A percentile compares a stretch with the other conserved stretches of the same genome.
Conservation (phyloP, 805 yeast genomes). For the Candida verbasci region DNA sequence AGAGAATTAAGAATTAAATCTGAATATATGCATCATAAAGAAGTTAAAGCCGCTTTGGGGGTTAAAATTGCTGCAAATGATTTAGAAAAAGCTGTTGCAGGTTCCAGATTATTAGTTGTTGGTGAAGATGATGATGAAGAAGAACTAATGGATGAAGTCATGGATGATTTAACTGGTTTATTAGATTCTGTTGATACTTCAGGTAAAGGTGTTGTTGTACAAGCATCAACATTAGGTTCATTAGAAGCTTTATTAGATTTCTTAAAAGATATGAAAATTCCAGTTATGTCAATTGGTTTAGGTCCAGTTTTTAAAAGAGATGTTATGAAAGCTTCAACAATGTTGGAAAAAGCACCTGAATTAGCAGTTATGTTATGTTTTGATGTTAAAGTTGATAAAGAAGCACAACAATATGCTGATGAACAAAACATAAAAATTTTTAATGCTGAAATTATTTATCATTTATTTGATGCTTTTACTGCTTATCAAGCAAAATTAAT, state of each 20-base stretch:
- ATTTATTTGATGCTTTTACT: constrained; percentile 89
- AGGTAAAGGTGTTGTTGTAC: constrained; percentile 97
- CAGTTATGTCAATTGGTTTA: constrained; percentile 96
- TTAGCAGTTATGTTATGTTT: constrained; percentile 97
- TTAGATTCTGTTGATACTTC: constrained; percentile 93
- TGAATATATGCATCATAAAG: constrained; percentile 94
- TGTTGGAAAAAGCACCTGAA: constrained; percentile 96
- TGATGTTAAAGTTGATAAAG: constrained; percentile 95
- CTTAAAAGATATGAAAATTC: constrained; percentile 97
- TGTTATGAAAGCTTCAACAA: constrained; percentile 94
- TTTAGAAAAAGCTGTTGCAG: constrained; percentile 97
- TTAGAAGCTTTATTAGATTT: constrained; percentile 94
- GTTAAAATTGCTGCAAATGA: constrained; percentile 98
- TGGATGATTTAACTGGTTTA: constrained; percentile 95
- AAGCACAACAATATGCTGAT: constrained; percentile 96
- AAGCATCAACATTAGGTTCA: constrained; percentile 97
- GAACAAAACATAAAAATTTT: constrained; percentile 90
- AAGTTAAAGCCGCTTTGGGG: constrained; percentile 98
- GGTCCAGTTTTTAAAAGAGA: constrained; percentile 99
- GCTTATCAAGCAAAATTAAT: constrained; percentile 85
- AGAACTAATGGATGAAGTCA: constrained; percentile 94
- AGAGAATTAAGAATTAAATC: constrained; percentile 95
- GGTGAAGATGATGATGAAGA: constrained; percentile 98
- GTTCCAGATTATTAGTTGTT: constrained; percentile 91
- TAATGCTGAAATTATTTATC: constrained; percentile 95